Evolutionary conservation across 1,139 yeast genomes (phyloP).

Genomic region (Blastobotrys apis): DNA sequence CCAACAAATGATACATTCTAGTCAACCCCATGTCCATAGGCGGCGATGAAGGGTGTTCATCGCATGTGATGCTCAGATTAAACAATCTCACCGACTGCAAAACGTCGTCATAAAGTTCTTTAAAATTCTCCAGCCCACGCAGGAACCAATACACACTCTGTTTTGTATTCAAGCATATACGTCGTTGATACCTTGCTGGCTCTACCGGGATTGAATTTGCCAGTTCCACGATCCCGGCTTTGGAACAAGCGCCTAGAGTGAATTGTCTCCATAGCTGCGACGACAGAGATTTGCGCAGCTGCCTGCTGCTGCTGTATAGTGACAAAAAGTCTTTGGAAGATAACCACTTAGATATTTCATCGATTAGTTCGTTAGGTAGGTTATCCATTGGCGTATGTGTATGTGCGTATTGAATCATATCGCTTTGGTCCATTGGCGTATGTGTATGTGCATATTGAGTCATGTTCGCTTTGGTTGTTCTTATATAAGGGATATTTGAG

Average conservation of each 20-base stretch:
- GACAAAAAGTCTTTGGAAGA: slow-evolving; percentile 2
- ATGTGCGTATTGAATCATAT: too few relatives aligned
- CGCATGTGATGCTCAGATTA: slow-evolving; percentile 2
- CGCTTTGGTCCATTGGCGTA: too few relatives aligned
- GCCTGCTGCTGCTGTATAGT: slow-evolving; percentile 1
- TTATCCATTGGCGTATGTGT: slow-evolving; percentile 1
- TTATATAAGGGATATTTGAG: too few relatives aligned
- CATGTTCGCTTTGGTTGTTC: too few relatives aligned
- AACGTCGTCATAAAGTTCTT: slow-evolving; percentile 3
- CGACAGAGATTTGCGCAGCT: slow-evolving; percentile 3
- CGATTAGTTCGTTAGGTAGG: slow-evolving; percentile 7
- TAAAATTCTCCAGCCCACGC: not conserved
- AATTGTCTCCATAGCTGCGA: slow-evolving; percentile 11
- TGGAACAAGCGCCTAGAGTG: slow-evolving; percentile 6
- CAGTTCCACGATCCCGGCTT: slow-evolving; percentile 8
- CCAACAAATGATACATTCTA: slow-evolving; percentile 1
- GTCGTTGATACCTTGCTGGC: slow-evolving; percentile 7
- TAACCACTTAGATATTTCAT: slow-evolving; percentile 1
- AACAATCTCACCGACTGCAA: slow-evolving; percentile 7
- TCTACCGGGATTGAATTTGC: slow-evolving; percentile 5
- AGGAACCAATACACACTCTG: not conserved
- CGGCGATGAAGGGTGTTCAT: slow-evolving; percentile 9
- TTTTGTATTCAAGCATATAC: slow-evolving; percentile 5
- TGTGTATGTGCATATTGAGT: too few relatives aligned
- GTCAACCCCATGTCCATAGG: slow-evolving; percentile 4